phyloP scores from a whole-genome alignment of 805 yeast species.

The Candida vartiovaarae region DNA sequence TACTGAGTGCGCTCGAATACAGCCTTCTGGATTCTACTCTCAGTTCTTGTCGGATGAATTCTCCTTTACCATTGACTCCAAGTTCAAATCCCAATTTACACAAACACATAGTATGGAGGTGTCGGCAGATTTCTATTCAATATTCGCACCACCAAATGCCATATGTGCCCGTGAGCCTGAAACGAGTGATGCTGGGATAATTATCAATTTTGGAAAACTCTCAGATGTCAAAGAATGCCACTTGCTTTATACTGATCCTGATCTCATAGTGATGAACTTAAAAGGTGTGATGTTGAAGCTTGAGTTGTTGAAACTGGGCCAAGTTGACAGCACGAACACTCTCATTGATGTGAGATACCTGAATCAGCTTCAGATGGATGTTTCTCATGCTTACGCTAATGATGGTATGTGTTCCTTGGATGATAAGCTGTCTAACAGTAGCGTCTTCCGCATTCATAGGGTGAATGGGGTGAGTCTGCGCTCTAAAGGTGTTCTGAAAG shows the following conservation, averaged over 20 bases:
- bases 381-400: background rate
- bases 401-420: conserved; percentile 9
- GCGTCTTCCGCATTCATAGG: conserved; percentile 13
- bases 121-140: conserved; percentile 7
- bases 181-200: conserved; percentile 1
- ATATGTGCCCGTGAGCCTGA: conserved; percentile 11
- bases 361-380: background rate
- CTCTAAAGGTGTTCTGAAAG: background rate
- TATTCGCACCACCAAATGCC: conserved; percentile 2
- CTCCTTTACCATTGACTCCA: conserved; percentile 13
- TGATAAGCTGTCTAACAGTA: conserved; percentile 7
- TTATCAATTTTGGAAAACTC: conserved; percentile 12
- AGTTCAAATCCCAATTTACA: conserved; percentile 9
- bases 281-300: conserved; percentile 24
- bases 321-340: conserved; percentile 27
- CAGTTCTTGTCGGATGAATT: conserved; percentile 1
- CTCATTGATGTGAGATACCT: background rate
- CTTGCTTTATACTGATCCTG: background rate
- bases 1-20: conserved; percentile 1
- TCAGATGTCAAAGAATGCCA: background rate
- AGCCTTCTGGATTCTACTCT: conserved; percentile 5
- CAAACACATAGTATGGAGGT: conserved; percentile 8
- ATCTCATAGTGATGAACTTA: background rate
- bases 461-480: conserved; percentile 20
- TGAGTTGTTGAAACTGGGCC: conserved; percentile 37